These are phyloP conservation scores for Colletotrichum orchidophilum DNA, from an alignment of 2,329 filamentous ascomycete genomes.

Conservation along the genomic window DNA sequence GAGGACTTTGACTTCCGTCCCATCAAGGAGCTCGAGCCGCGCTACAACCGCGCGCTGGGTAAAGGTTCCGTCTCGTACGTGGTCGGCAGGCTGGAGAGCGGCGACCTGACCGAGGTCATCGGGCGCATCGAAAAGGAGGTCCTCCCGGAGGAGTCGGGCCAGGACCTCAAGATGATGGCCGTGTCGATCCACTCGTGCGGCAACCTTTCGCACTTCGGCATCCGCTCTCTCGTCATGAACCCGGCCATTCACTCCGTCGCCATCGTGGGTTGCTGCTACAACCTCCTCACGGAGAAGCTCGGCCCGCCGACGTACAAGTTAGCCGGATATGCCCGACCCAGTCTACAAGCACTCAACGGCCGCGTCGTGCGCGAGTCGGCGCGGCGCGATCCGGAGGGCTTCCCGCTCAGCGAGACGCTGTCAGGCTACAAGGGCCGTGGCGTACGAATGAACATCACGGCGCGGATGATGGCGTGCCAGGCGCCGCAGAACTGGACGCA, in stretches of 20 bases:
- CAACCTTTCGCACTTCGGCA: constrained; percentile 94
- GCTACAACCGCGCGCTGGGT: constrained; percentile 67
- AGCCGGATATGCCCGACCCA: constrained; percentile 74
- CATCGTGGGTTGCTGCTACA: constrained; percentile 98
- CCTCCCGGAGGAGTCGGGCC: constrained; percentile 37
- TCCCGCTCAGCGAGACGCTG: constrained; percentile 86
- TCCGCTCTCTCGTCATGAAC: constrained; percentile 86
- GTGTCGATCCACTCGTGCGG: constrained; percentile 97
- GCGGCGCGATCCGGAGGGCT: constrained; percentile 87
- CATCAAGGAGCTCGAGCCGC: constrained; percentile 56
- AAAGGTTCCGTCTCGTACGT: constrained; percentile 81
- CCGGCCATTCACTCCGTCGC: constrained; percentile 88
- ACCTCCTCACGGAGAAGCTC: constrained; percentile 89
- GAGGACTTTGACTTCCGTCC: constrained; percentile 56
- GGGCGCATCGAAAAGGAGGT: constrained; percentile 63
- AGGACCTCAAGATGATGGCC: constrained; percentile 74
- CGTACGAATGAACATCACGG: constrained; percentile 91
- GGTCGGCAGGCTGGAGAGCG: constrained; percentile 77
- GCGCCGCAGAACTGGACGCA: constrained; percentile 92
- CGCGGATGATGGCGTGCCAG: constrained; percentile 97
- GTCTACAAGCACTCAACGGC: constrained; percentile 71
- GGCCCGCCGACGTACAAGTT: constrained; percentile 89
- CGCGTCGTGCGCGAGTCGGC: constrained; percentile 74
- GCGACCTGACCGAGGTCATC: constrained; percentile 76
- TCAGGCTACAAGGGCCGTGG: constrained; percentile 67